These are phyloP conservation scores for Magnusiomyces clavatus DNA, from an alignment of 1,139 yeast species.

Conservation along the genomic window DNA sequence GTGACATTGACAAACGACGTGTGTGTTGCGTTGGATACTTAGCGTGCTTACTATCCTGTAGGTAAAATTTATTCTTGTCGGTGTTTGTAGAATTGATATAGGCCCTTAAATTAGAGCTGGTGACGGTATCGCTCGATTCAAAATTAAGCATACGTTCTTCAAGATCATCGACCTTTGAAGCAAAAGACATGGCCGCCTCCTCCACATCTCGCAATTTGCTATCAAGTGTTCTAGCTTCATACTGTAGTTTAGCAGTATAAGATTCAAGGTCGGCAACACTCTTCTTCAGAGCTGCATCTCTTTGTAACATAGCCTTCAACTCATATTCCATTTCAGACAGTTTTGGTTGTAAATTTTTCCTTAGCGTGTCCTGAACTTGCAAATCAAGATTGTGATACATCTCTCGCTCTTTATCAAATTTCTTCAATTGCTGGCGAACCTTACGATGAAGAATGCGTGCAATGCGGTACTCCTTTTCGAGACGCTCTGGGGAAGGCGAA, in stretches of 20 bases:
- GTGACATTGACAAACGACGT: too few species aligned
- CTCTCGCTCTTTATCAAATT: neutral
- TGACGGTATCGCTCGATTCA: neutral
- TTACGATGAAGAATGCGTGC: neutral
- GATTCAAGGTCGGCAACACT: constrained; percentile 60
- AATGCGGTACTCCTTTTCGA: neutral
- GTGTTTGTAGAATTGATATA: too few species aligned
- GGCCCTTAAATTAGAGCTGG: too few species aligned
- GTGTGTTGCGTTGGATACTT: too few species aligned
- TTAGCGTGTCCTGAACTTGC: neutral
- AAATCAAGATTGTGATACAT: neutral
- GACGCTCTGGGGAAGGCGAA: neutral
- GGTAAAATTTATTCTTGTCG: too few species aligned
- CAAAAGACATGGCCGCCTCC: constrained; percentile 52
- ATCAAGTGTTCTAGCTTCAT: constrained; percentile 66
- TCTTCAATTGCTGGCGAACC: neutral
- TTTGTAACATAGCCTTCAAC: constrained; percentile 18
- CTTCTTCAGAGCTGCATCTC: constrained; percentile 31
- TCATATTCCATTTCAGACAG: constrained; percentile 17
- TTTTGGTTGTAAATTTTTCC: neutral
- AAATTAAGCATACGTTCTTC: constrained; percentile 24
- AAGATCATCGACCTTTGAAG: constrained; percentile 36
- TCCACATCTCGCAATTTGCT: constrained; percentile 77
- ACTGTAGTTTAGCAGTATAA: constrained; percentile 66
- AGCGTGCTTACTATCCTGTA: too few species aligned